phyloP scores from a whole-genome alignment of 225 moss, liverwort and hornwort species.

The Sphagnum contortum region DNA sequence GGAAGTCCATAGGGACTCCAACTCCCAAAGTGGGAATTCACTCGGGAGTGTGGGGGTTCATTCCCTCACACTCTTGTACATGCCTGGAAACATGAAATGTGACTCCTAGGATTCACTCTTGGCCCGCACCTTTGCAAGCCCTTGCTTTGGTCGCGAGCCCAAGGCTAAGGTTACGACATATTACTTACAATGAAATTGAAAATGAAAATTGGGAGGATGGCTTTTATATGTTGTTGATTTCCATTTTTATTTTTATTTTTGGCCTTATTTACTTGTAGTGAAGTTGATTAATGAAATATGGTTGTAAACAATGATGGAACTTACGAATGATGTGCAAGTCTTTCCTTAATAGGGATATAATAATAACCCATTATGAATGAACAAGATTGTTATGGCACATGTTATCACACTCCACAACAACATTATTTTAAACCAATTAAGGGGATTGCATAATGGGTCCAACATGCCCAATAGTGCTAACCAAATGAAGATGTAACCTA shows the following conservation, averaged over 20 bases:
- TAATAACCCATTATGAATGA: slow-evolving; percentile 48
- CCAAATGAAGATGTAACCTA: slow-evolving; percentile 35
- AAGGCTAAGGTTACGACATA: too few relatives aligned
- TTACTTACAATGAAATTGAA: not conserved
- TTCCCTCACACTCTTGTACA: too few relatives aligned
- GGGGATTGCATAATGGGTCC: slow-evolving; percentile 56
- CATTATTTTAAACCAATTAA: slow-evolving; percentile 30
- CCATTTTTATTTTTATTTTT: too few relatives aligned
- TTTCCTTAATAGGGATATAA: slow-evolving; percentile 30
- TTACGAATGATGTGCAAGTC: slow-evolving; percentile 31
- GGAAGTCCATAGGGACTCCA: too few relatives aligned
- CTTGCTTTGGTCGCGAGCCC: too few relatives aligned
- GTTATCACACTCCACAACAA: slow-evolving; percentile 39
- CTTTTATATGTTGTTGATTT: too few relatives aligned
- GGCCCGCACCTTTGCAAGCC: too few relatives aligned
- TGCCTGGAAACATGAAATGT: too few relatives aligned
- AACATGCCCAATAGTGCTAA: slow-evolving; percentile 33
- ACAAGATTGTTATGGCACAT: slow-evolving; percentile 24
- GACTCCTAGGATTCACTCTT: too few relatives aligned
- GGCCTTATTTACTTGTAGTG: slow-evolving; percentile 49
- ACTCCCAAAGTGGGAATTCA: too few relatives aligned
- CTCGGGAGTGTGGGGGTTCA: too few relatives aligned
- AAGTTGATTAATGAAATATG: slow-evolving; percentile 56
- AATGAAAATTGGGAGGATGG: too few relatives aligned
- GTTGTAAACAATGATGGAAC: slow-evolving; percentile 52